Evolutionary conservation across 139 green algal genomes (phyloP).

Genomic region (Diplosphaera chodatii): DNA sequence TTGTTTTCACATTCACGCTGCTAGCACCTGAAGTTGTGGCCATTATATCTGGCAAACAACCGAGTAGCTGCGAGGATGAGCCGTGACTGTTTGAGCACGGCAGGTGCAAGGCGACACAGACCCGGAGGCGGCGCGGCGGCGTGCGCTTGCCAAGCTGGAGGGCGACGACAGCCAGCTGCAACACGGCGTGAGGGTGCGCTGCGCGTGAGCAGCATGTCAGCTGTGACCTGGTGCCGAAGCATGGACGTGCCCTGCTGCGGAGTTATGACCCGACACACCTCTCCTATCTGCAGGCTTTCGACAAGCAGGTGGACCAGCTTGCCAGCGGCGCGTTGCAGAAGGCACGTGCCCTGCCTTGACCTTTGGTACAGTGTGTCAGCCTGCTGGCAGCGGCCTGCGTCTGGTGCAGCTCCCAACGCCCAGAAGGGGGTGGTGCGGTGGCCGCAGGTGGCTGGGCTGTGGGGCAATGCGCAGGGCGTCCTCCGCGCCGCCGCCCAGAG

Average conservation of each 20-base stretch:
- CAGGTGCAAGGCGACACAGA: background rate
- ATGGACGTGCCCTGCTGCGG: too few relatives aligned
- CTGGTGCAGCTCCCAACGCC: slow-evolving; percentile 11
- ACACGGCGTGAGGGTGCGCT: background rate
- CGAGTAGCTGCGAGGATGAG: too few relatives aligned
- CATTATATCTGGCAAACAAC: too few relatives aligned
- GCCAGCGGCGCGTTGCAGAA: background rate
- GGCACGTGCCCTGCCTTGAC: too few relatives aligned
- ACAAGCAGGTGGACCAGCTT: slow-evolving; percentile 5
- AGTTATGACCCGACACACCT: too few relatives aligned
- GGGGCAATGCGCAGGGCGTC: background rate
- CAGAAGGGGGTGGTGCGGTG: slow-evolving; percentile 12
- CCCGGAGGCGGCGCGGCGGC: slow-evolving; percentile 1
- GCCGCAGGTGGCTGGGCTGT: background rate
- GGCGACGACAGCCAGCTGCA: slow-evolving; percentile 2
- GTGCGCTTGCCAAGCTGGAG: slow-evolving; percentile 12
- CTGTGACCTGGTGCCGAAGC: too few relatives aligned
- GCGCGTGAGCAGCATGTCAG: too few relatives aligned
- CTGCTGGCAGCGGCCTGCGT: slow-evolving; percentile 3
- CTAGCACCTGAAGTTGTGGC: too few relatives aligned
- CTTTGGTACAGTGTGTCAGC: too few relatives aligned
- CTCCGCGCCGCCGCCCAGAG: background rate
- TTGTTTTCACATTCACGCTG: too few relatives aligned
- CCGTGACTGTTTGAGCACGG: too few relatives aligned
- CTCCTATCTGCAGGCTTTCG: background rate